Conservation (phyloP, 441 rosid species). For the Kokia cookei region DNA sequence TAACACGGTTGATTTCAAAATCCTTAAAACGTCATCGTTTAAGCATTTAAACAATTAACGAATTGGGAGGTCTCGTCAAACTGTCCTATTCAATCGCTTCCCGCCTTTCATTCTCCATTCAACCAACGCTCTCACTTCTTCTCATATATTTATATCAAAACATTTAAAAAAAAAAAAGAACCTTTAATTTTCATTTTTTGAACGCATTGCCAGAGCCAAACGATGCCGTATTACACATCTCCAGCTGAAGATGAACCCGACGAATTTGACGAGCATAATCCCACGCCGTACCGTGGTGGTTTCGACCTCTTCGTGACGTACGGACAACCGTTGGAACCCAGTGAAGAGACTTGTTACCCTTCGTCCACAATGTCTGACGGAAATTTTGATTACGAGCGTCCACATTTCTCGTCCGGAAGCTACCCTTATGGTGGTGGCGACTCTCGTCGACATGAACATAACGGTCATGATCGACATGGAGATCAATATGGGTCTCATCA, state of each 20-base stretch:
- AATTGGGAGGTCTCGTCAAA: neutral
- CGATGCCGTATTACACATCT: slow-evolving; percentile 45
- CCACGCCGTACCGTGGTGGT: slow-evolving; percentile 59
- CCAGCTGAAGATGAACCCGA: slow-evolving; percentile 23
- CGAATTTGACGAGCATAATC: slow-evolving; percentile 54
- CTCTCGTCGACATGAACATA: too few species aligned
- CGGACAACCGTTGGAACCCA: slow-evolving; percentile 45
- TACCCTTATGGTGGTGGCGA: neutral
- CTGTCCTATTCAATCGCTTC: neutral
- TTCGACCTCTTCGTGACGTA: slow-evolving; percentile 39
- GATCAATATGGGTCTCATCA: neutral
- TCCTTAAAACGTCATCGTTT: slow-evolving; percentile 7
- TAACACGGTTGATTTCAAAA: too few species aligned
- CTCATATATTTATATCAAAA: neutral
- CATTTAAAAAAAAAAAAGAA: neutral
- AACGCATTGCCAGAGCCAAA: neutral
- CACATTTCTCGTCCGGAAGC: slow-evolving; percentile 25
- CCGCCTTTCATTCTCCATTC: neutral
- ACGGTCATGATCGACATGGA: neutral
- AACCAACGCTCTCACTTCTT: neutral
- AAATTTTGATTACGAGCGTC: slow-evolving; percentile 30
- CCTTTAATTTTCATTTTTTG: neutral
- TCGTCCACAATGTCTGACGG: neutral
- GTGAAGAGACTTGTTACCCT: slow-evolving; percentile 39
- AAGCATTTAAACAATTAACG: too few species aligned